Percentiles rank a stretch among this genome's conserved stretches.
Evolutionary conservation across 192 early-diverging fungal genomes (phyloP).

Genomic region (Linnemannia schmuckeri): DNA sequence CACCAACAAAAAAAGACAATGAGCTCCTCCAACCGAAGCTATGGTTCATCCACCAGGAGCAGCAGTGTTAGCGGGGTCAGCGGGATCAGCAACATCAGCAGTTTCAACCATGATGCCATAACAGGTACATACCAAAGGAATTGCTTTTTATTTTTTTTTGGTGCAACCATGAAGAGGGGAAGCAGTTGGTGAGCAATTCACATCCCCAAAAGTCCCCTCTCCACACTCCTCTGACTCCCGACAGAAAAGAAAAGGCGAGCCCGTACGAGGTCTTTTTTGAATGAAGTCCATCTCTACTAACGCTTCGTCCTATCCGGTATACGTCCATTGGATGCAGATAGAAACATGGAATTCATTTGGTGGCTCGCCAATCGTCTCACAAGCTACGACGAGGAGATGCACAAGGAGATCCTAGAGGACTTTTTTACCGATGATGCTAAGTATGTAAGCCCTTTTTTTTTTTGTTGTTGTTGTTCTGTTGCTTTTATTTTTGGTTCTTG

Average conservation of each 20-base stretch:
- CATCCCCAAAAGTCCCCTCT: neutral
- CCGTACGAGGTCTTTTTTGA: neutral
- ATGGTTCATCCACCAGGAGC: conserved; percentile 36
- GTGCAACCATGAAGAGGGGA: conserved; percentile 2
- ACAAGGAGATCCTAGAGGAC: conserved; percentile 65
- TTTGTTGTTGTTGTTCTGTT: neutral
- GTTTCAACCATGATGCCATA: conserved; percentile 35
- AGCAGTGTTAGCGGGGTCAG: conserved; percentile 41
- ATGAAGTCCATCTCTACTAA: neutral
- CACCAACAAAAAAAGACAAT: conserved; percentile 1
- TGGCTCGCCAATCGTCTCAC: conserved; percentile 63
- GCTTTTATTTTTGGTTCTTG: conserved; percentile 4
- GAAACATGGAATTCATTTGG: conserved; percentile 54
- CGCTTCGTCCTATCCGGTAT: neutral
- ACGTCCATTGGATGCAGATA: conserved; percentile 6
- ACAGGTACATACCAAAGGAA: conserved; percentile 11
- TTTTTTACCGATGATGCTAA: conserved; percentile 66
- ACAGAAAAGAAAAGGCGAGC: neutral
- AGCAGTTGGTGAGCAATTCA: neutral
- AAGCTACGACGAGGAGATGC: conserved; percentile 61
- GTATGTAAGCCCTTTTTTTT: conserved; percentile 15
- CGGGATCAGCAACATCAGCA: conserved; percentile 34
- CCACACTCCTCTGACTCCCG: neutral
- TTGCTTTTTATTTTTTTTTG: conserved; percentile 7
- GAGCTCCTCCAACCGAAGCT: conserved; percentile 40